phyloP scores from a whole-genome alignment of 352 stramenopile genomes.

The Phytophthora sp. region DNA sequence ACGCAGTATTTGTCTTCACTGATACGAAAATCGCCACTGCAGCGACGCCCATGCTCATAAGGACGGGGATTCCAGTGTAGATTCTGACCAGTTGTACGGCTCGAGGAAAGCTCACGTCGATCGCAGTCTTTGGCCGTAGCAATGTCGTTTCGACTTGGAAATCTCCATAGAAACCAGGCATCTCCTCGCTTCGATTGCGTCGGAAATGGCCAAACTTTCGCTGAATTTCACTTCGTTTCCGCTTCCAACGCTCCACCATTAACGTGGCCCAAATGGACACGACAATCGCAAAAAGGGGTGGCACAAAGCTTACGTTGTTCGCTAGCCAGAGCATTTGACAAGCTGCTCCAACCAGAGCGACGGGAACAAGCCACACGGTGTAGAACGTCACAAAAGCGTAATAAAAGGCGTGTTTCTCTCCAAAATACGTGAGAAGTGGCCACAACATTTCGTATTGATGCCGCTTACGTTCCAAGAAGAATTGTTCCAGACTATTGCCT shows the following conservation, averaged over 20 bases:
- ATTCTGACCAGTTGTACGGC: conserved; percentile 65
- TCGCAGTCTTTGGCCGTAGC: conserved; percentile 38
- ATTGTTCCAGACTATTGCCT: conserved; percentile 56
- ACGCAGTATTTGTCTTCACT: conserved; percentile 49
- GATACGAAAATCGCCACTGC: conserved; percentile 66
- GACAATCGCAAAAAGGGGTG: conserved; percentile 69
- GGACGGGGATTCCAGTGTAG: conserved; percentile 59
- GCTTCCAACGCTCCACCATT: conserved; percentile 91
- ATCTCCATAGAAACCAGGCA: conserved; percentile 68
- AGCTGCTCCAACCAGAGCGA: conserved; percentile 52
- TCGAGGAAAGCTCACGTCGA: conserved; percentile 69
- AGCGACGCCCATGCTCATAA: conserved; percentile 58
- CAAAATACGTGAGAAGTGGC: conserved; percentile 82
- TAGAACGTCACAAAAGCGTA: conserved; percentile 82
- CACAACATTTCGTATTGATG: conserved; percentile 85
- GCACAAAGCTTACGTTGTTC: conserved; percentile 37
- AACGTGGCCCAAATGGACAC: conserved; percentile 88
- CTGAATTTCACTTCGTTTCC: conserved; percentile 83
- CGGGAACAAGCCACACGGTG: conserved; percentile 69
- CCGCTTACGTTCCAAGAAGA: conserved; percentile 60
- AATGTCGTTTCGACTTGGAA: conserved; percentile 60
- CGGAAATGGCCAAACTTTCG: conserved; percentile 80
- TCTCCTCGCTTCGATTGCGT: conserved; percentile 59
- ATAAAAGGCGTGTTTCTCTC: conserved; percentile 84
- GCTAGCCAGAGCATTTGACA: conserved; percentile 59